These are phyloP conservation scores for Zychaea mexicana DNA, from an alignment of 371 early-diverging fungal genomes.

Conservation along the genomic window DNA sequence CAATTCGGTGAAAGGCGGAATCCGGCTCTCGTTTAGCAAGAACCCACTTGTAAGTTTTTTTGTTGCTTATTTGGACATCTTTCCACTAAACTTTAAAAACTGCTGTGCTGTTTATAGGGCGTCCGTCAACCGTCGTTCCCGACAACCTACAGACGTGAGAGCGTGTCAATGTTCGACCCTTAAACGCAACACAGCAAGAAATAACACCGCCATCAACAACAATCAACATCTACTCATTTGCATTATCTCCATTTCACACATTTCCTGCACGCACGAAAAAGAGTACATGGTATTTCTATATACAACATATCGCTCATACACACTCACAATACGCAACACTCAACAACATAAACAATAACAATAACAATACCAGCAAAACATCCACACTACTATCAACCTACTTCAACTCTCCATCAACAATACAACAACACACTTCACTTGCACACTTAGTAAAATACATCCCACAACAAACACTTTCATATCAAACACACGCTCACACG, in stretches of 20 bases:
- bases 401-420: too few species aligned
- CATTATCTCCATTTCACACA: too few species aligned
- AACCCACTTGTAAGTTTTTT: conserved; percentile 62
- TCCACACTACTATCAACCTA: too few species aligned
- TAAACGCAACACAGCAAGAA: neutral
- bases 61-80: neutral
- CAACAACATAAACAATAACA: neutral
- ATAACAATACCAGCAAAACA: too few species aligned
- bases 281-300: neutral
- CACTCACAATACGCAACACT: neutral
- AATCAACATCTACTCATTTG: too few species aligned
- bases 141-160: neutral
- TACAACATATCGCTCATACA: neutral
- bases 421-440: neutral
- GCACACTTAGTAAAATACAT: neutral
- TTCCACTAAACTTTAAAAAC: neutral
- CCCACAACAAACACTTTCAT: neutral
- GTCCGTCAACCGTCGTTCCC: neutral
- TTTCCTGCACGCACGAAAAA: too few species aligned
- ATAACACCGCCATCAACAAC: too few species aligned
- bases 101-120: neutral
- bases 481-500: neutral
- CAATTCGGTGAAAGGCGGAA: conserved; percentile 90
- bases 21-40: conserved; percentile 91
- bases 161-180: conserved; percentile 1